Conservation (phyloP, 106 monocot genomes). For the Phalaenopsis aphrodite region DNA sequence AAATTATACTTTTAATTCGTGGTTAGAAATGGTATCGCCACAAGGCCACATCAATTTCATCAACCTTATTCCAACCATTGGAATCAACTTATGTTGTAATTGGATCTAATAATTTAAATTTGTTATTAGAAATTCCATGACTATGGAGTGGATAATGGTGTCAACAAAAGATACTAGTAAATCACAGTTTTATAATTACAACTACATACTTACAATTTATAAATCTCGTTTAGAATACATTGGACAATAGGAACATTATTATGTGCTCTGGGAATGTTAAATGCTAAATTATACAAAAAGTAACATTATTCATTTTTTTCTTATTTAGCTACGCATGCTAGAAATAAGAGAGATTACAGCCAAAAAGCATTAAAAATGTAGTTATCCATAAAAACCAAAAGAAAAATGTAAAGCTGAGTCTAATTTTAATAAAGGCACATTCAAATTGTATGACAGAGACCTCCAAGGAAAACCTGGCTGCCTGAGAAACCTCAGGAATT, state of each 20-base stretch:
- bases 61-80: background rate
- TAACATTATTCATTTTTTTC: background rate
- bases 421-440: background rate
- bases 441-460: slow-evolving; percentile 24
- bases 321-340: background rate
- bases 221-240: too few species aligned
- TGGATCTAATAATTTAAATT: background rate
- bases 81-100: background rate
- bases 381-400: background rate
- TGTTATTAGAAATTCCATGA: background rate
- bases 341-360: background rate
- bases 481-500: slow-evolving; percentile 74
- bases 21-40: background rate
- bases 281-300: background rate
- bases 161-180: background rate
- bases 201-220: too few species aligned
- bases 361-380: background rate
- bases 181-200: background rate
- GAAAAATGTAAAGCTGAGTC: background rate
- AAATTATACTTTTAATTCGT: background rate
- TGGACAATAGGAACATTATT: background rate
- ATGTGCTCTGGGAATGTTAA: background rate
- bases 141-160: background rate
- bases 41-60: background rate
- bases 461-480: slow-evolving; percentile 86